phyloP scores from a whole-genome alignment of 2,329 filamentous ascomycete species.

The Apiospora phragmitis region DNA sequence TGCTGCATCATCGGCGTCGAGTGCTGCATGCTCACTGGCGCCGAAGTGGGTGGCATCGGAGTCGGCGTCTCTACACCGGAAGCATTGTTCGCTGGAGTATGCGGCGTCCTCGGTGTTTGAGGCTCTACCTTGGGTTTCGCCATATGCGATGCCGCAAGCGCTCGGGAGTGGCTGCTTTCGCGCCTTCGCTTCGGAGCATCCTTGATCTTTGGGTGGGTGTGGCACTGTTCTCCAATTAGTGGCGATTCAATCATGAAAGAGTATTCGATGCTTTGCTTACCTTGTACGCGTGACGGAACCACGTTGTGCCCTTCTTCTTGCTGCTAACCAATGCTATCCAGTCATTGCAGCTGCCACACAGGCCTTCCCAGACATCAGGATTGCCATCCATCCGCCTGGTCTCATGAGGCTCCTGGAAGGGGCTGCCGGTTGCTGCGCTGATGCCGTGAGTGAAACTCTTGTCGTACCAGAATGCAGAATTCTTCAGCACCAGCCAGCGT shows the following conservation, averaged over 20 bases:
- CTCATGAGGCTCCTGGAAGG: conserved; percentile 76
- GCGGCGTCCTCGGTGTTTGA: conserved; percentile 43
- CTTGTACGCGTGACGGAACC: conserved; percentile 90
- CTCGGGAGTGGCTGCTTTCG: conserved; percentile 56
- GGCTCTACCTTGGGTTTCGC: conserved; percentile 50
- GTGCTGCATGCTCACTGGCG: conserved; percentile 28
- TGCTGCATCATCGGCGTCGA: conserved; percentile 31
- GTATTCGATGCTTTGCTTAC: conserved; percentile 40
- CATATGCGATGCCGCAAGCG: conserved; percentile 42
- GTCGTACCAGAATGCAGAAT: conserved; percentile 92
- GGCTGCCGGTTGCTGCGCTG: conserved; percentile 75
- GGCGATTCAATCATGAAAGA: not conserved
- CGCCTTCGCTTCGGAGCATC: conserved; percentile 68
- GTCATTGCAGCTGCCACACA: conserved; percentile 76
- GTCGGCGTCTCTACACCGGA: conserved; percentile 41
- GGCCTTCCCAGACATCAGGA: conserved; percentile 77
- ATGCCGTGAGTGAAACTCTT: conserved; percentile 89
- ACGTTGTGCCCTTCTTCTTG: conserved; percentile 91
- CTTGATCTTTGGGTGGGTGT: conserved; percentile 71
- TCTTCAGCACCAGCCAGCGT: conserved; percentile 84
- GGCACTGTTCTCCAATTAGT: conserved; percentile 51
- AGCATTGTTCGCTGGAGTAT: conserved; percentile 39
- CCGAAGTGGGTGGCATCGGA: conserved; percentile 26
- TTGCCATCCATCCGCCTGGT: conserved; percentile 77
- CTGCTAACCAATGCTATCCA: conserved; percentile 82